Base-by-base conservation (phyloP, 305 asterid species). In the Nicotiana rustica region DNA sequence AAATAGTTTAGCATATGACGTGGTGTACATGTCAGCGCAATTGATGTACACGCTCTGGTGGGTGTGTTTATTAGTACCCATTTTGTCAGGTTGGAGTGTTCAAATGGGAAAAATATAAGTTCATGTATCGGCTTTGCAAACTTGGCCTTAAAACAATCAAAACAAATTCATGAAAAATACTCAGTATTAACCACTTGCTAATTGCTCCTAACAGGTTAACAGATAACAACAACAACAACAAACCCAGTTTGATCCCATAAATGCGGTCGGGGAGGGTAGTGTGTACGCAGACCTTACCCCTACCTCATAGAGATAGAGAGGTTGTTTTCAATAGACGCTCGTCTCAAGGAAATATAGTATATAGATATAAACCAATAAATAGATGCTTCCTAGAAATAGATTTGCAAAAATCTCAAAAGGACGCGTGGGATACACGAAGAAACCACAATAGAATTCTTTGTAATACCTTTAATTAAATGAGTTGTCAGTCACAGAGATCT, bases 131-230 rank as follows among this genome's bases (percentile, higher is more conserved):
- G 29, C 29, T 25, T 25, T 25, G 29, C 29, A 25, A 25, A 25
- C 29, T 25, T 25, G 29, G 29, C 29, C 29, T 25, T 25, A 25
- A 25, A 70, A 44, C 5, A 69, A 41, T 18, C 57, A 70, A 9
- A 70, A 19, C 60, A 70, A 41, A 10, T 44, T 19, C 38, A 73
- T 73, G 79, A 73, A 61, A 41, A 21, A 73, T 47, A 73, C 29
- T 70, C 18, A 2, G 36, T 18, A 13, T 70, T 19, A 44, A 19
- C 36, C 25, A 44, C 60, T 70, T 19, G 18, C 60, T 12, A 19
- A 70, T 35, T 12, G 78, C 59, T 70, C 60, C 6, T 41, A n/a
- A 44, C 60, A 41, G 12, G 49, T 10, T 41, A 8, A 8, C 12
- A 49, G 57, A 1, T 71, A 13, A 31, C 33, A 31, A 31, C 33